Conservation (phyloP, 1,284 basidiomycete genomes). For the Somion occarium region DNA sequence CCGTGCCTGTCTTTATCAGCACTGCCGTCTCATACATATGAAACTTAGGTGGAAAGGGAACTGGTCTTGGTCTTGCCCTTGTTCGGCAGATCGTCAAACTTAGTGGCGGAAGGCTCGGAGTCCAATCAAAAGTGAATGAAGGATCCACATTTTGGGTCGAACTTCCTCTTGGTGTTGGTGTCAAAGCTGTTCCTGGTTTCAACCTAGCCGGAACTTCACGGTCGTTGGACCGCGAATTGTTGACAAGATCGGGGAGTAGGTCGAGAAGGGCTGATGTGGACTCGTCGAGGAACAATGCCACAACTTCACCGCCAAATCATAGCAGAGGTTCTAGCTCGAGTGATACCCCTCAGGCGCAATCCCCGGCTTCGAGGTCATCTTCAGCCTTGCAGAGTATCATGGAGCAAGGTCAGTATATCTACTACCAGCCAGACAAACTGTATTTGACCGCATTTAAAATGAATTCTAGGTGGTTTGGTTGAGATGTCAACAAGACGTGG, state of each 20-base stretch:
- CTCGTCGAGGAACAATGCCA: neutral
- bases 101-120: slow-evolving; percentile 76
- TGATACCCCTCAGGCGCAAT: neutral
- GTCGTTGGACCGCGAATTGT: neutral
- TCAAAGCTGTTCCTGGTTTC: slow-evolving; percentile 9
- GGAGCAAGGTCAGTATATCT: slow-evolving; percentile 56
- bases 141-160: slow-evolving; percentile 83
- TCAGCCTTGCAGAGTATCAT: slow-evolving; percentile 61
- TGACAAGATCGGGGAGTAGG: neutral
- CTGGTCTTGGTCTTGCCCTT: slow-evolving; percentile 82
- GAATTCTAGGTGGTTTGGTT: slow-evolving; percentile 48
- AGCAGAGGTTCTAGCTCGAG: neutral
- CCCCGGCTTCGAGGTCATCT: slow-evolving; percentile 25
- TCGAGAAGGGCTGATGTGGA: neutral
- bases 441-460: slow-evolving; percentile 1
- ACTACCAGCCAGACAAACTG: neutral
- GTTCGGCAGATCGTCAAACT: slow-evolving; percentile 89
- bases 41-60: slow-evolving; percentile 70
- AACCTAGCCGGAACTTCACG: neutral
- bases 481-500: slow-evolving; percentile 49
- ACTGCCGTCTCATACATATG: too few relatives aligned
- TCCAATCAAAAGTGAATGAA: slow-evolving; percentile 52
- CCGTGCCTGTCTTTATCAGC: neutral
- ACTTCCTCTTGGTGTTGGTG: slow-evolving; percentile 45
- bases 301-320: neutral